Percentiles rank a stretch among this genome's conserved stretches.
Conservation (phyloP, 257 asterid genomes). For the Capsicum rhomboideum region DNA sequence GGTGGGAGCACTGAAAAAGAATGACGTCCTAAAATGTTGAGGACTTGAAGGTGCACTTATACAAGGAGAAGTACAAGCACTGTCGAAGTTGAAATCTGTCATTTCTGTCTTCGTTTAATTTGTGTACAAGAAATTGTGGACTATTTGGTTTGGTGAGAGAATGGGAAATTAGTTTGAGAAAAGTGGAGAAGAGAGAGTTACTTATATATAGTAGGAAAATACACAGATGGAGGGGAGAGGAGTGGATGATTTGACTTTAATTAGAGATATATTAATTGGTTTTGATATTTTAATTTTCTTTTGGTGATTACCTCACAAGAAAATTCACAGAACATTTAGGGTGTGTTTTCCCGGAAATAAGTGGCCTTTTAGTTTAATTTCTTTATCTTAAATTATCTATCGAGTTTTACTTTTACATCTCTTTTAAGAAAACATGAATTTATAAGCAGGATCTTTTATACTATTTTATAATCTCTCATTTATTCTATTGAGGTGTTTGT, state of each 20-base stretch:
- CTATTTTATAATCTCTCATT: too few relatives aligned
- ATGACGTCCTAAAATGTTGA: conserved; percentile 18
- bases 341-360: too few relatives aligned
- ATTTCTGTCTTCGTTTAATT: too few relatives aligned
- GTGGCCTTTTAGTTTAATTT: too few relatives aligned
- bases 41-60: conserved; percentile 64
- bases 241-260: neutral
- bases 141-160: too few relatives aligned
- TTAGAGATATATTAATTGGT: neutral
- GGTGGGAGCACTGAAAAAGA: conserved; percentile 59
- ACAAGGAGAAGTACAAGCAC: conserved; percentile 51
- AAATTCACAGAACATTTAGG: neutral
- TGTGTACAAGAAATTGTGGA: too few relatives aligned
- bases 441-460: too few relatives aligned
- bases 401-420: too few relatives aligned
- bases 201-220: neutral
- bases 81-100: conserved; percentile 29
- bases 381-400: too few relatives aligned
- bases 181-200: neutral
- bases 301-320: neutral
- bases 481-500: too few relatives aligned
- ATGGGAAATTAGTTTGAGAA: neutral
- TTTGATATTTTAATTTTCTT: neutral
- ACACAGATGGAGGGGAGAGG: neutral
- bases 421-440: too few relatives aligned